Conservation (phyloP, 106 monocot genomes). For the Platanthera guangdongensis region DNA sequence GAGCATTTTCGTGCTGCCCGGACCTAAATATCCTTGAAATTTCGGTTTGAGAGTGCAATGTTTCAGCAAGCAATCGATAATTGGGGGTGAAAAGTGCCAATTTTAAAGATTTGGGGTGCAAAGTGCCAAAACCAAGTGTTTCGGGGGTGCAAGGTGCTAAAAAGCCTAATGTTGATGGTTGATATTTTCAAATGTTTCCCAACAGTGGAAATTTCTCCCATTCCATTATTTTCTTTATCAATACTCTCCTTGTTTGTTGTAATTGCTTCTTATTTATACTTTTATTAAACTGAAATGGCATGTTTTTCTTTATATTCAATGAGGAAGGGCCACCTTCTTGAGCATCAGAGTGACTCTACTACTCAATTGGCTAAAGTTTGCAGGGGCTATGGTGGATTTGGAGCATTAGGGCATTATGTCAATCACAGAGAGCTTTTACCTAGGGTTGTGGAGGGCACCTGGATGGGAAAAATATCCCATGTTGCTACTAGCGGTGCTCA, state of each 20-base stretch:
- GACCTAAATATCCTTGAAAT: no score
- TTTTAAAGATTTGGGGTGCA: no score
- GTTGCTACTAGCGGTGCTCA: conserved; percentile 93
- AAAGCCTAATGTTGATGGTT: background rate
- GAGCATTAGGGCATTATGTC: conserved; percentile 89
- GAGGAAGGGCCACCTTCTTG: background rate
- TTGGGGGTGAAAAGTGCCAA: no score
- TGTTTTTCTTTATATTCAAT: background rate
- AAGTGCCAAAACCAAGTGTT: no score
- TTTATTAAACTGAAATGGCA: background rate
- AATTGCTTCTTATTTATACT: background rate
- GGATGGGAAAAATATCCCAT: conserved; percentile 64
- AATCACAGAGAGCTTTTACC: conserved; percentile 84
- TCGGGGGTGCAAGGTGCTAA: no score
- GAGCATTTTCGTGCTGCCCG: no score
- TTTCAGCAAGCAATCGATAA: no score
- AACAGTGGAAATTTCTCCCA: background rate
- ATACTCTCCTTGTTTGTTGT: background rate
- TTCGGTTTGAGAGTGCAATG: no score
- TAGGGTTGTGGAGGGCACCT: conserved; percentile 57
- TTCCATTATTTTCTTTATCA: background rate
- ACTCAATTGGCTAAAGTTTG: conserved; percentile 50
- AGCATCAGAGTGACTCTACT: conserved; percentile 19
- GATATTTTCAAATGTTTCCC: background rate
- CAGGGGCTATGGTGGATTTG: conserved; percentile 99